Conservation (phyloP, 1,139 yeast species). For the Pichia sp. region DNA sequence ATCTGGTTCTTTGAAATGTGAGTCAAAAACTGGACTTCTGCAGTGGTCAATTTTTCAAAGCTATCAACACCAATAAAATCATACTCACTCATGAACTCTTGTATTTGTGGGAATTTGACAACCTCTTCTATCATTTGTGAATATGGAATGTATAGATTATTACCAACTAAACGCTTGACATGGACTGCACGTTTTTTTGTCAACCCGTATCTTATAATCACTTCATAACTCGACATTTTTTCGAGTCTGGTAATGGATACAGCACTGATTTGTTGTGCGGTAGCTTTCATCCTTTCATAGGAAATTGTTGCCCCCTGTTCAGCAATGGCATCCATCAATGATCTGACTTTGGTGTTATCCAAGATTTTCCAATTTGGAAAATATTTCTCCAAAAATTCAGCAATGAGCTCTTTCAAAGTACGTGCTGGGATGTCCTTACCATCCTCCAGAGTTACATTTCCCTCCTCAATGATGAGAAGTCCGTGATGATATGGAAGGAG, state of each 20-base stretch:
- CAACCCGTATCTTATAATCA: conserved; percentile 6
- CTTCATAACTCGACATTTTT: conserved; percentile 1
- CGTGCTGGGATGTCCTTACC: no score
- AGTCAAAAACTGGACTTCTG: conserved; percentile 4
- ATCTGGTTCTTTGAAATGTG: neutral
- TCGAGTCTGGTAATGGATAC: neutral
- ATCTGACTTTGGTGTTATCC: neutral
- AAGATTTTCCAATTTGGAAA: conserved; percentile 4
- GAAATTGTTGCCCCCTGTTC: neutral
- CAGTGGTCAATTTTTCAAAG: conserved; percentile 4
- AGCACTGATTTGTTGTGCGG: conserved; percentile 6
- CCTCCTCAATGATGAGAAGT: no score
- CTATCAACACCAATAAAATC: conserved; percentile 1
- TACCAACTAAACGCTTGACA: conserved; percentile 5
- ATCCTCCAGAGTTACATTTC: no score
- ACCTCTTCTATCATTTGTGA: conserved; percentile 1
- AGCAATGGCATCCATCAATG: neutral
- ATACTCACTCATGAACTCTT: neutral
- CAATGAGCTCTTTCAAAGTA: conserved; percentile 4
- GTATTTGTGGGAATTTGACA: neutral
- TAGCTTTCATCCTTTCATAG: conserved; percentile 4
- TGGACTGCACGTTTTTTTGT: neutral
- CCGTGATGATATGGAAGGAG: no score
- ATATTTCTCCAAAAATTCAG: conserved; percentile 1
- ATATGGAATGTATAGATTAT: conserved; percentile 4